A percentile compares a stretch with the other conserved stretches of the same genome.
phyloP scores from a whole-genome alignment of 1,284 basidiomycete species.

The Austroboletus novae-zelandiae region DNA sequence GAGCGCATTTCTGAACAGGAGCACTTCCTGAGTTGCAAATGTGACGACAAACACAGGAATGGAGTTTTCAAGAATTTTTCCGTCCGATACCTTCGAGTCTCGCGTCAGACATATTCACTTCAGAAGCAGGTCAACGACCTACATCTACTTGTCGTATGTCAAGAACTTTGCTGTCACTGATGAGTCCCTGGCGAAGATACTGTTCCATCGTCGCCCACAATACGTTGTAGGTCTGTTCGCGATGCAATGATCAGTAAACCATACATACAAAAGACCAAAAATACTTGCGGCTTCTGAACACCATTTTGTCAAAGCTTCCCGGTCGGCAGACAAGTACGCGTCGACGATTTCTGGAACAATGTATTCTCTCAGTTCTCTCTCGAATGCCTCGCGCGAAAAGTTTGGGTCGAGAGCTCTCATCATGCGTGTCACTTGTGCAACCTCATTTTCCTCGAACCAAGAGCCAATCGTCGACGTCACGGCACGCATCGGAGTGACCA shows the following conservation, averaged over 20 bases:
- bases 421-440: conserved; percentile 85
- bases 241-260: not conserved
- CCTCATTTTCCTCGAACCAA: conserved; percentile 98
- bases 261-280: not conserved
- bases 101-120: conserved; percentile 2
- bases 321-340: conserved; percentile 89
- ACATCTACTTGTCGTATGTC: conserved; percentile 96
- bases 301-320: conserved; percentile 86
- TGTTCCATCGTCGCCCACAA: conserved; percentile 97
- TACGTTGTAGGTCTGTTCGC: conserved; percentile 87
- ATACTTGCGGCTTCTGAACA: conserved; percentile 91
- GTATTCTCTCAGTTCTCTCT: conserved; percentile 92
- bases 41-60: conserved; percentile 92
- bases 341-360: conserved; percentile 98
- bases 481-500: conserved; percentile 78
- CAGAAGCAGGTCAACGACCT: conserved; percentile 28
- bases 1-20: conserved; percentile 89
- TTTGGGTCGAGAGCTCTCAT: conserved; percentile 87
- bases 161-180: conserved; percentile 88
- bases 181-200: conserved; percentile 85
- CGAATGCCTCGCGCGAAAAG: conserved; percentile 86
- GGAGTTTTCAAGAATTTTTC: conserved; percentile 87
- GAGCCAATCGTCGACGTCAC: conserved; percentile 86
- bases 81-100: conserved; percentile 59
- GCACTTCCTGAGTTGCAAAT: conserved; percentile 92